Evolutionary conservation across 2,329 filamentous ascomycete genomes (phyloP).

Genomic region (Chaetothyriales sp.): DNA sequence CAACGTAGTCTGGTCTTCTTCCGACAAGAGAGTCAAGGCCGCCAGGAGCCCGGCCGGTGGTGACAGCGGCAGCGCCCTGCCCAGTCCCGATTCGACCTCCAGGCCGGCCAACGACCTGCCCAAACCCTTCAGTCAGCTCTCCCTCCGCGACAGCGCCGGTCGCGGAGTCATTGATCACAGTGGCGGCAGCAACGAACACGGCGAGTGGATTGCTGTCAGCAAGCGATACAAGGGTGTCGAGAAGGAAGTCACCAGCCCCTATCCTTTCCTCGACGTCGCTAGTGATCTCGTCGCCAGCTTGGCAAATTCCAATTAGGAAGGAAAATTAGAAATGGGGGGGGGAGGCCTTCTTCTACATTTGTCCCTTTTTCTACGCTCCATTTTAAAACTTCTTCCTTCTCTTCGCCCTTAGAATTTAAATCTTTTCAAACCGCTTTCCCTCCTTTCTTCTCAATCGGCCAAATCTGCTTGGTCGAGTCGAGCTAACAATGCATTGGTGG

Average conservation of each 20-base stretch:
- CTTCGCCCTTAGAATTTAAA: no score
- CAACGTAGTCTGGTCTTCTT: slow-evolving; percentile 47
- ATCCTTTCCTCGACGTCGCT: slow-evolving; percentile 89
- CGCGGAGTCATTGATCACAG: slow-evolving; percentile 5
- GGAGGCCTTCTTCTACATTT: not conserved
- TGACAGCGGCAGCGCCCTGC: slow-evolving; percentile 28
- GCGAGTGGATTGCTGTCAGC: slow-evolving; percentile 38
- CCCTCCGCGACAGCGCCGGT: slow-evolving; percentile 3
- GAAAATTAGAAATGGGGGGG: not conserved
- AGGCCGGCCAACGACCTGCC: slow-evolving; percentile 32
- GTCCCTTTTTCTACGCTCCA: no score
- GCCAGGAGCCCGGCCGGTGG: slow-evolving; percentile 8
- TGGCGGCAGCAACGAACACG: slow-evolving; percentile 26
- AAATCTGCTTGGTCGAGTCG: no score
- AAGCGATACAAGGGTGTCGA: slow-evolving; percentile 52
- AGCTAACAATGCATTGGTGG: no score
- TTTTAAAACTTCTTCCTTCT: no score
- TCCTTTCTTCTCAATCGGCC: no score
- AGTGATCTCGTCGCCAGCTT: slow-evolving; percentile 86
- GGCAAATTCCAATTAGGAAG: slow-evolving; percentile 31
- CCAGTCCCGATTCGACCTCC: slow-evolving; percentile 30
- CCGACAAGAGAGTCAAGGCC: slow-evolving; percentile 25
- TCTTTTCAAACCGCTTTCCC: no score
- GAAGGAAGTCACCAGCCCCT: slow-evolving; percentile 89
- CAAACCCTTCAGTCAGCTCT: slow-evolving; percentile 6